A percentile compares a stretch with the other conserved stretches of the same genome.
Evolutionary conservation across 179 eudicot species (phyloP).

Genomic region (Beta corolliflora): DNA sequence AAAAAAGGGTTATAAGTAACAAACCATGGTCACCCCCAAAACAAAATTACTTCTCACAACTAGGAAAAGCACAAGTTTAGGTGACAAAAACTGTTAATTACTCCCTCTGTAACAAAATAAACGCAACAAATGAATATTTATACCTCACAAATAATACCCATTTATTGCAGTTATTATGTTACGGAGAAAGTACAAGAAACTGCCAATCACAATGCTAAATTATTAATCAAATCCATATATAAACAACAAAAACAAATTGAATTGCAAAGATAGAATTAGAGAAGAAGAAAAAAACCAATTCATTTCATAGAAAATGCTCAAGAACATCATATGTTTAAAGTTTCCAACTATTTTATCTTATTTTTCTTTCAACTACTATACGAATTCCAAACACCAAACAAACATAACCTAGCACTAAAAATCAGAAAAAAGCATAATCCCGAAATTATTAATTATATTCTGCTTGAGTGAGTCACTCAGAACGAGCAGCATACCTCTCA

Average conservation of each 20-base stretch:
- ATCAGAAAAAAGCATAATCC: neutral
- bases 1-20: no score
- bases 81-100: no score
- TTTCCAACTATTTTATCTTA: neutral
- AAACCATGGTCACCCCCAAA: no score
- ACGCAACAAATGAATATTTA: no score
- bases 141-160: no score
- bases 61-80: no score
- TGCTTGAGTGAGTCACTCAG: conserved; percentile 36
- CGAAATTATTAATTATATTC: no score
- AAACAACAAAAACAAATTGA: neutral
- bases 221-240: neutral
- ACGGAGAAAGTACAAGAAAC: no score
- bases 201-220: no score
- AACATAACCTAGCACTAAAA: neutral
- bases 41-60: no score
- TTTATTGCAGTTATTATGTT: no score
- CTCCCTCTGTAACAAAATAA: no score
- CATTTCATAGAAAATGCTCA: conserved; percentile 23
- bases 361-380: neutral
- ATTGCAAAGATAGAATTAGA: neutral
- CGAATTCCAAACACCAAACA: conserved; percentile 14
- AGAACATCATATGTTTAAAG: conserved; percentile 1
- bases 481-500: conserved; percentile 76
- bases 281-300: conserved; percentile 9